Percentiles rank a stretch among this genome's conserved stretches.
Evolutionary conservation across 306 rosid genomes (phyloP).

Genomic region (Trifolium fragiferum): DNA sequence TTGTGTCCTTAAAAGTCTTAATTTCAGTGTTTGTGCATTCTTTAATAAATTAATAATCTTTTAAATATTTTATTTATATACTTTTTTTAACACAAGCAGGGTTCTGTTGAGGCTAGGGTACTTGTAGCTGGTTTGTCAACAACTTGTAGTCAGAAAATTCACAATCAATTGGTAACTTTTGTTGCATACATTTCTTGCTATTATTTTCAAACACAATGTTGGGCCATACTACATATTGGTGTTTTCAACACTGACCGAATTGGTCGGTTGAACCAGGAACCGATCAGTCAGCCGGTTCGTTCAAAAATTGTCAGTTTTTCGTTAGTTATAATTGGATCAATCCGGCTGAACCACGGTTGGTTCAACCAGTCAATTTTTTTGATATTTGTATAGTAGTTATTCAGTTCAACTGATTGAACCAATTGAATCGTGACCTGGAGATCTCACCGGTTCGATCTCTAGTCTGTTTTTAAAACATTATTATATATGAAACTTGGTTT

Average conservation of each 20-base stretch:
- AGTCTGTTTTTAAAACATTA: neutral
- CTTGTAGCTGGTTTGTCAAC: constrained; percentile 88
- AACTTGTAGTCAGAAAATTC: constrained; percentile 97
- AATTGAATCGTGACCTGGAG: neutral
- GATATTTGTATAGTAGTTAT: too few species aligned
- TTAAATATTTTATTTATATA: constrained; percentile 19
- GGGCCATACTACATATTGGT: constrained; percentile 3
- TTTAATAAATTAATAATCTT: constrained; percentile 1
- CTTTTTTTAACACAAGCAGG: constrained; percentile 55
- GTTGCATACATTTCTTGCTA: constrained; percentile 3
- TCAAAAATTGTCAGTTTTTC: too few species aligned
- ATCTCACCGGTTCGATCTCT: neutral
- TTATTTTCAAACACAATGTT: constrained; percentile 36
- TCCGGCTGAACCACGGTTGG: neutral
- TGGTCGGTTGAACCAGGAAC: too few species aligned
- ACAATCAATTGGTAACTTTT: constrained; percentile 82
- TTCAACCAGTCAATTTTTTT: neutral
- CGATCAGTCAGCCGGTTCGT: too few species aligned
- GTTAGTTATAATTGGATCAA: neutral
- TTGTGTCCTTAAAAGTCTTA: constrained; percentile 28
- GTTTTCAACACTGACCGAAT: too few species aligned
- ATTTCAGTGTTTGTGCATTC: constrained; percentile 8
- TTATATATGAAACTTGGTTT: neutral
- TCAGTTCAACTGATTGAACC: neutral
- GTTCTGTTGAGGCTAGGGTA: constrained; percentile 75